Conservation (phyloP, 352 stramenopile species). For the Globisporangium perplexum region DNA sequence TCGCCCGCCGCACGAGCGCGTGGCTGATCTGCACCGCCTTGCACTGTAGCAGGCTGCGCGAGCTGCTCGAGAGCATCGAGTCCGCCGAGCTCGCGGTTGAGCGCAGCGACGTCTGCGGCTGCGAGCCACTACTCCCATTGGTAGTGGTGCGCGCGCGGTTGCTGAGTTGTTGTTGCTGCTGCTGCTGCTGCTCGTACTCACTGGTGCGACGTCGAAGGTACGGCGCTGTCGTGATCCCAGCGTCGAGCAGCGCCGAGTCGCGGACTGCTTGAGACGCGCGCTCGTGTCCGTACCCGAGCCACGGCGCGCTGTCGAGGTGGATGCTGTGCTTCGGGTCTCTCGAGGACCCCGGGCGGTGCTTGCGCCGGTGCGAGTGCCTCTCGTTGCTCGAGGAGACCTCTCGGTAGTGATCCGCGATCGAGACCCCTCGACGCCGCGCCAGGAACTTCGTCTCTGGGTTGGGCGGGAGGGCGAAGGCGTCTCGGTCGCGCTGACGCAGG, state of each 20-base stretch:
- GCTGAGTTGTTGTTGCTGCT: not conserved
- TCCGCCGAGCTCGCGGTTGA: not conserved
- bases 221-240: too few species aligned
- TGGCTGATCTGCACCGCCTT: conserved; percentile 12
- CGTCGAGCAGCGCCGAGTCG: not conserved
- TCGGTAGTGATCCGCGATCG: not conserved
- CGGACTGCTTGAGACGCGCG: not conserved
- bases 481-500: not conserved
- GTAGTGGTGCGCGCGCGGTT: not conserved
- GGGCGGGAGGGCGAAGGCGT: not conserved
- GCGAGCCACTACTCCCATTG: conserved; percentile 6
- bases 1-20: conserved; percentile 7
- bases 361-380: not conserved
- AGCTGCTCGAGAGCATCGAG: conserved; percentile 6
- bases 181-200: not conserved
- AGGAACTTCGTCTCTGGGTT: not conserved
- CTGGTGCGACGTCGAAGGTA: not conserved
- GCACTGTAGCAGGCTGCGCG: conserved; percentile 5
- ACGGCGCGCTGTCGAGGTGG: conserved; percentile 12
- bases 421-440: not conserved
- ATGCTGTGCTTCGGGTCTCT: conserved; percentile 4
- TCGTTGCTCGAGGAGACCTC: too few species aligned
- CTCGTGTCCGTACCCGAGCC: conserved; percentile 8
- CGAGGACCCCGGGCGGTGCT: not conserved
- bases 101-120: conserved; percentile 1